Conservation (phyloP, 371 early-diverging fungal species). For the Entomophthora muscae region DNA sequence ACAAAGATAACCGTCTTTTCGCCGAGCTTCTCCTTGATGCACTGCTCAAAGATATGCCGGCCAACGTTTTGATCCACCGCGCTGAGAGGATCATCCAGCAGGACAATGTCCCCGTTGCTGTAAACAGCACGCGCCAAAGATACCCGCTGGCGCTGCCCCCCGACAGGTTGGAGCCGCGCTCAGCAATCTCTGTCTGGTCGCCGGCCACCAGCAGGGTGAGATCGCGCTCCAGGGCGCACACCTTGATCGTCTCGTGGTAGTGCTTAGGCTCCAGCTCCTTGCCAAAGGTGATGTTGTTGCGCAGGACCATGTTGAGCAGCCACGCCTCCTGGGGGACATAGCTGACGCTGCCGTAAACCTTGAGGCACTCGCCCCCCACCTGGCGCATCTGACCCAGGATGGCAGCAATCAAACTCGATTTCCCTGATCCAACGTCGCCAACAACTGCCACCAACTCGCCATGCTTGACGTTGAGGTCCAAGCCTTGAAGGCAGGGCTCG, state of each 20-base stretch:
- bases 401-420: slow-evolving; percentile 12
- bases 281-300: slow-evolving; percentile 62
- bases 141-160: slow-evolving; percentile 53
- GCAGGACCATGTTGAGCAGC: slow-evolving; percentile 43
- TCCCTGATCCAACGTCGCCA: slow-evolving; percentile 48
- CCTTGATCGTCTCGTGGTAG: slow-evolving; percentile 31
- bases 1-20: slow-evolving; percentile 38
- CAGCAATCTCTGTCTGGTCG: slow-evolving; percentile 70
- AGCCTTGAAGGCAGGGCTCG: not conserved
- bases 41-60: slow-evolving; percentile 39
- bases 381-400: slow-evolving; percentile 31
- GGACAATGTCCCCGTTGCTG: slow-evolving; percentile 30
- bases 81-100: slow-evolving; percentile 49
- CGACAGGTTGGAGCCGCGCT: slow-evolving; percentile 57
- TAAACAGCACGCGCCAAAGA: slow-evolving; percentile 55
- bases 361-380: slow-evolving; percentile 17
- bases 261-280: slow-evolving; percentile 22
- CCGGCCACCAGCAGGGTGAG: slow-evolving; percentile 36
- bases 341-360: slow-evolving; percentile 28
- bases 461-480: slow-evolving; percentile 21
- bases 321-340: slow-evolving; percentile 55
- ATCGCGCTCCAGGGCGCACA: slow-evolving; percentile 44
- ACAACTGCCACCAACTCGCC: slow-evolving; percentile 39
- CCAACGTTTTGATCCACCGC: slow-evolving; percentile 27
- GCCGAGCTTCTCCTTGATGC: slow-evolving; percentile 28